Percentiles rank a stretch among this genome's conserved stretches.
These are phyloP conservation scores for Lentinula aciculospora DNA, from an alignment of 768 basidiomycete genomes.

Conservation along the genomic window DNA sequence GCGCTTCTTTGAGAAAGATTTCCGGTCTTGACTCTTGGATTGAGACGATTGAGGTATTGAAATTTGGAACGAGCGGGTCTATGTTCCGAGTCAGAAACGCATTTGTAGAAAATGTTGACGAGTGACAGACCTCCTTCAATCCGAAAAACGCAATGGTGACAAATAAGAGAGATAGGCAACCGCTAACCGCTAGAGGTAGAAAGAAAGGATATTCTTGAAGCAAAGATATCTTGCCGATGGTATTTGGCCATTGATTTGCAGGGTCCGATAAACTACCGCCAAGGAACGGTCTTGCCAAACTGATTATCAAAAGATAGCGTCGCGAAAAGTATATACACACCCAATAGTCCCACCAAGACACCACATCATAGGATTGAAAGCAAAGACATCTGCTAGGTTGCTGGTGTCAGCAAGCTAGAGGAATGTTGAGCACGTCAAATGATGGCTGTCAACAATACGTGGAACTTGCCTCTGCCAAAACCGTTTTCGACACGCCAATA, in stretches of 20 bases:
- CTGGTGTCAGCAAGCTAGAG: constrained; percentile 21
- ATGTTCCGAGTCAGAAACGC: not conserved
- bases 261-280: constrained; percentile 27
- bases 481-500: constrained; percentile 19
- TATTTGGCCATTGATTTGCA: constrained; percentile 19
- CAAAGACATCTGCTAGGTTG: constrained; percentile 21
- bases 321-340: constrained; percentile 9
- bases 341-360: constrained; percentile 19
- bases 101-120: not conserved
- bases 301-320: not conserved
- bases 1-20: not conserved
- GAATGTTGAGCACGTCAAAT: not conserved
- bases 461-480: constrained; percentile 23
- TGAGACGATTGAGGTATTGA: not conserved
- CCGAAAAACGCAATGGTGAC: constrained; percentile 15
- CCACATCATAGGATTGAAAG: constrained; percentile 23
- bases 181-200: constrained; percentile 26
- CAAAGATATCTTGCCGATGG: constrained; percentile 19
- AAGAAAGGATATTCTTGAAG: constrained; percentile 28
- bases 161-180: constrained; percentile 16
- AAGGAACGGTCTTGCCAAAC: constrained; percentile 17
- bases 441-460: not conserved
- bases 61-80: not conserved
- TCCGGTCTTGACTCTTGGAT: not conserved
- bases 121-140: constrained; percentile 22